Conservation (phyloP, 2,329 filamentous ascomycete genomes). For the Xylaria sp. region DNA sequence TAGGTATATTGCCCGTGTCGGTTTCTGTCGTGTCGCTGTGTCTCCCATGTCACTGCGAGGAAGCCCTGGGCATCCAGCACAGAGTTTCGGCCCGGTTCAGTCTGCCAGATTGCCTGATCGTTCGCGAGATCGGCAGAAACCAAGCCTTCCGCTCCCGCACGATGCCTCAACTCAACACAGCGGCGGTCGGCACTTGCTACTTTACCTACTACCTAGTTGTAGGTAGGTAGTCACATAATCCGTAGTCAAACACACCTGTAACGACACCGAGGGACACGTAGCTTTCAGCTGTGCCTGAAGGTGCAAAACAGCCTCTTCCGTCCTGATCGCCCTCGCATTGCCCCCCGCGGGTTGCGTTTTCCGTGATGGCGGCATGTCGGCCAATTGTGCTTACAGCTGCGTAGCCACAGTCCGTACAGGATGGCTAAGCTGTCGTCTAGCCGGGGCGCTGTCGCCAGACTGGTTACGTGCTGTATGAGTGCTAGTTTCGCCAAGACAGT, state of each 20-base stretch:
- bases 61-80: background rate
- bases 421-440: background rate
- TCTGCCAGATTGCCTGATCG: background rate
- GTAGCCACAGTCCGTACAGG: background rate
- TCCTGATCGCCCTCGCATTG: background rate
- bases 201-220: too few species aligned
- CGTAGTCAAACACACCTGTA: too few species aligned
- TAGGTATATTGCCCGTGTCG: too few species aligned
- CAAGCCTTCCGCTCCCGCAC: background rate
- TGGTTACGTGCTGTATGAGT: background rate
- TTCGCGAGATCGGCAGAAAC: background rate
- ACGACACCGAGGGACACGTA: too few species aligned
- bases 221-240: too few species aligned
- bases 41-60: too few species aligned
- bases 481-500: background rate
- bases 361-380: background rate
- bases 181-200: too few species aligned
- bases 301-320: too few species aligned
- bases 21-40: too few species aligned
- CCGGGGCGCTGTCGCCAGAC: background rate
- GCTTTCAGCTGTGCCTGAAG: too few species aligned
- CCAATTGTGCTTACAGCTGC: background rate
- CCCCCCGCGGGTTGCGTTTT: background rate
- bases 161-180: too few species aligned
- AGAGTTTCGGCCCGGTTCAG: background rate